Percentiles rank a stretch among this genome's conserved stretches.
Conservation (phyloP, 176 grass and related monocot species). For the Poa annua region DNA sequence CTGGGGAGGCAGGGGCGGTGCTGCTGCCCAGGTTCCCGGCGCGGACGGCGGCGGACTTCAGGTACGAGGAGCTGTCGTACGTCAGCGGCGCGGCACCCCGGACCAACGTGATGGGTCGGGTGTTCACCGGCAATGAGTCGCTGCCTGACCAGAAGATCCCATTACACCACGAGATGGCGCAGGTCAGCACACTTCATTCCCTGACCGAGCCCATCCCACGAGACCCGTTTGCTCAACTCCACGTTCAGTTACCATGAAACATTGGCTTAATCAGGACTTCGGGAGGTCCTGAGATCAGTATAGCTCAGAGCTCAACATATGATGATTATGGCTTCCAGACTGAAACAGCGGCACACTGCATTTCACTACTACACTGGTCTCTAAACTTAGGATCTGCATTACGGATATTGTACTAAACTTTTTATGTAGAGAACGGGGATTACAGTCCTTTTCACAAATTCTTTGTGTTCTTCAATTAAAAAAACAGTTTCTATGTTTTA, state of each 20-base stretch:
- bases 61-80: no score
- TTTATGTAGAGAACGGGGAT: no score
- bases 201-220: neutral
- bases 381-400: neutral
- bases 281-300: no score
- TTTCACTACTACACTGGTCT: neutral
- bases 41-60: no score
- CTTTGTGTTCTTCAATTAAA: no score
- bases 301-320: no score
- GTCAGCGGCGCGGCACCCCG: constrained; percentile 54
- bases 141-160: constrained; percentile 95
- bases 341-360: no score
- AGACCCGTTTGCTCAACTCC: neutral
- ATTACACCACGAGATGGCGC: constrained; percentile 99
- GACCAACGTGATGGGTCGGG: constrained; percentile 80
- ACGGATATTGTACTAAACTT: neutral
- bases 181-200: constrained; percentile 46
- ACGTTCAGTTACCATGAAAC: neutral
- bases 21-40: no score
- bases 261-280: neutral
- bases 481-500: no score
- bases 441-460: no score
- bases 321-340: no score
- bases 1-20: no score
- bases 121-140: constrained; percentile 96